Base-by-base conservation (phyloP, 371 early-diverging fungal genomes). In the Circinella umbellata region DNA sequence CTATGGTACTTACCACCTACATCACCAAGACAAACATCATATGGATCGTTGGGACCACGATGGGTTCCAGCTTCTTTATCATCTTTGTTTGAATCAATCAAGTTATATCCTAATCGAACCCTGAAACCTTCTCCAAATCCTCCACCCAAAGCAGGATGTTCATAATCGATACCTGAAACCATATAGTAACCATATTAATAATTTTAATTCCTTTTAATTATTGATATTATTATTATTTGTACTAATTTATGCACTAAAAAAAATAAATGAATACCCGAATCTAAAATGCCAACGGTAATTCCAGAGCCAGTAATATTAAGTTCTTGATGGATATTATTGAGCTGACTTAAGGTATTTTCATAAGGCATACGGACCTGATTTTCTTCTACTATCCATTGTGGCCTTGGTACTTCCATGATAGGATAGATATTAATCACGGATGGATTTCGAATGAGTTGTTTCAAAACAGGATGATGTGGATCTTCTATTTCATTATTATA, bases 71-170 rank as follows among this genome's bases (percentile, higher is more conserved):
- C 80, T 42, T 66, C 61, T 20, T 64, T 42, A 38, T 73, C 68
- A 39, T 80, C 80, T 5, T 62, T 66, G 7, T 61, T 18, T 18
- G 75, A 66, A 39, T 73, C 65, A 2, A 80, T 76, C 0, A 81
- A 62, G 37, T 81, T 73, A 47, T 73, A 51, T 5, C 82, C 82
- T 13, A 69, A 38, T 15, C 68, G 76, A 59, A 89, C 79, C 68
- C 83, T 86, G 78, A 70, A 85, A 7, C 83, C 82, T 14, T 70
- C 68, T 1, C 91, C 91, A 63, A 89, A 88, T 54, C 90, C 80
- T 7, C 88, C 88, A 17, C 89, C 90, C 20, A 92, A 69, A 1
- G 89, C 90, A 5, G 90, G 89, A 62, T 92, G 92, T 57, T 71
- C 72, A 71, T 81, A 86, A 54, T 86, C 83, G 20, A 86, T 73